Evolutionary conservation across 176 grass and related monocot genomes (phyloP).

Genomic region (Thalia dealbata): DNA sequence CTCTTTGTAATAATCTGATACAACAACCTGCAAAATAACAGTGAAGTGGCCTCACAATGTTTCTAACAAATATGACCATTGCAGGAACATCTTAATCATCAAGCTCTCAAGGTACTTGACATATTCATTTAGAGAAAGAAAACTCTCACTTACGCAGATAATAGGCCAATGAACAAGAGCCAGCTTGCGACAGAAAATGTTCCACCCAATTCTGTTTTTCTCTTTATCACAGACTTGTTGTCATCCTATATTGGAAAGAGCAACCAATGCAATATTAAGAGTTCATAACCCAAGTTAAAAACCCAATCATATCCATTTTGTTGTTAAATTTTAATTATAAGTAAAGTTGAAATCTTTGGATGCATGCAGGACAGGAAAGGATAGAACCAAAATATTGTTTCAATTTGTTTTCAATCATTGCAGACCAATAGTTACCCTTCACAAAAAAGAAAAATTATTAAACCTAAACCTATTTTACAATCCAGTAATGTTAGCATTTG

Average conservation of each 20-base stretch:
- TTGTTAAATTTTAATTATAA: neutral
- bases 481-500: no score
- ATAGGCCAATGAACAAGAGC: slow-evolving; percentile 70
- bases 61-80: neutral
- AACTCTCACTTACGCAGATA: slow-evolving; percentile 51
- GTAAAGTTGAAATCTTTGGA: neutral
- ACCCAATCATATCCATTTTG: neutral
- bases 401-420: neutral
- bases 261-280: slow-evolving; percentile 11
- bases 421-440: neutral
- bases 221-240: slow-evolving; percentile 56
- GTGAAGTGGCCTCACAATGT: neutral
- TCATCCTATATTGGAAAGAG: slow-evolving; percentile 49
- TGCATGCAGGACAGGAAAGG: neutral
- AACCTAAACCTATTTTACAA: neutral
- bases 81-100: neutral
- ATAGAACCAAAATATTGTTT: neutral
- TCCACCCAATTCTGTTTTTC: slow-evolving; percentile 92
- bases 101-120: neutral
- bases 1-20: slow-evolving; percentile 70
- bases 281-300: slow-evolving; percentile 6
- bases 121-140: neutral
- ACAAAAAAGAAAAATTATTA: neutral
- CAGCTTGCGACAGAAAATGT: slow-evolving; percentile 56
- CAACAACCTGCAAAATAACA: slow-evolving; percentile 38